Percentiles rank a stretch among this genome's conserved stretches.
Conservation (phyloP, 352 stramenopile species). For the Pythium periplocum region DNA sequence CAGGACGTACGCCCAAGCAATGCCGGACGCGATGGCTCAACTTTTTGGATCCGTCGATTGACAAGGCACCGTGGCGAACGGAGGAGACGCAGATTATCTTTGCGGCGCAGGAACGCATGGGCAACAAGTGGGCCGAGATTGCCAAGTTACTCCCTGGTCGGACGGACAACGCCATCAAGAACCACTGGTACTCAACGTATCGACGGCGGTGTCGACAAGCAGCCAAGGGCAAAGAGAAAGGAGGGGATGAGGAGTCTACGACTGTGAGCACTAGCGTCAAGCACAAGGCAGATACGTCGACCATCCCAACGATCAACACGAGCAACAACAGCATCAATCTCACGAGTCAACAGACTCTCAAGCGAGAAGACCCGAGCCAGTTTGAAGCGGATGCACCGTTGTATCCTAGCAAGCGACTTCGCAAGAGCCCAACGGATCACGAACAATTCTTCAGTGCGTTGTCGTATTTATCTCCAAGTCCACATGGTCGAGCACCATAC, state of each 20-base stretch:
- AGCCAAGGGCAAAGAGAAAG: constrained; percentile 31
- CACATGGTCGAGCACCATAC: too few species aligned
- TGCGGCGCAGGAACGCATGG: constrained; percentile 55
- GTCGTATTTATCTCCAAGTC: too few species aligned
- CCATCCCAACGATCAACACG: too few species aligned
- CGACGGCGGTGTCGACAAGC: constrained; percentile 50
- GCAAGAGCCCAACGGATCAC: too few species aligned
- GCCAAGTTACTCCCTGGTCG: constrained; percentile 94
- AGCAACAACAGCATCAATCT: too few species aligned
- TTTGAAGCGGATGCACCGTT: too few species aligned
- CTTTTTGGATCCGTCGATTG: constrained; percentile 91
- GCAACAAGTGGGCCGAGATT: constrained; percentile 98
- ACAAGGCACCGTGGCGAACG: constrained; percentile 89
- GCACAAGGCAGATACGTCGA: too few species aligned
- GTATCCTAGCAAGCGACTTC: too few species aligned
- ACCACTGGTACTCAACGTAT: constrained; percentile 83
- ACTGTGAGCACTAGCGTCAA: too few species aligned
- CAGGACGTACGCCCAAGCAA: constrained; percentile 94
- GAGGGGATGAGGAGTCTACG: neutral
- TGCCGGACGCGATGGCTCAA: constrained; percentile 96
- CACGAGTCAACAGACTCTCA: too few species aligned
- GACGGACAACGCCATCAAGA: constrained; percentile 85
- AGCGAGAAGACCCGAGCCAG: too few species aligned
- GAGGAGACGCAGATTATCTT: constrained; percentile 90
- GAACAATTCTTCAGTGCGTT: too few species aligned